Evolutionary conservation across 805 yeast species (phyloP), one percentile per base, ranked within the genome.

Genomic region (Ogataea pini): DNA sequence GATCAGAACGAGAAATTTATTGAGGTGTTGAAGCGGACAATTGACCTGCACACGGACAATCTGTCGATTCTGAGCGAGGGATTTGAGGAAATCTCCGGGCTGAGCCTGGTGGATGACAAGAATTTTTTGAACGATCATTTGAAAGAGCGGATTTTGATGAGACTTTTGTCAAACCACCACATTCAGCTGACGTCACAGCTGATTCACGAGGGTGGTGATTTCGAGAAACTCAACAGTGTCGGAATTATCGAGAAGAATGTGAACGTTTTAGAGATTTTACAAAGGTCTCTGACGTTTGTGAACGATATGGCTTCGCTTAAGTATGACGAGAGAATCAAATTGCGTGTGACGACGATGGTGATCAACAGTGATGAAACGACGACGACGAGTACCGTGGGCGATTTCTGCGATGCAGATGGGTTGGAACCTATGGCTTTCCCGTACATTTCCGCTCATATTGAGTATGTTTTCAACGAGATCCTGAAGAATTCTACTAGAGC

Each of bases 401-500:
- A 62, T 48, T 59, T 69, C 58, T 44, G 62, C 59, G 22, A 59
- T 44, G 17, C 46, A 49, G 46, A 50, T 7, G 43, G 54, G 43
- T 20, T 42, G 31, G 31, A 49, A 20, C 48, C 58, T 3, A 72
- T 87, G 13, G 68, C 70, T 19, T 81, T 91, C 62, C 92, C 97
- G 0, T 92, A 89, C 64, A 85, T 92, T 37, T 89, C 94, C 17
- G 83, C 85, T 38, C 96, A 91, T 63, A 67, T 94, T 44, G 97
- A 92, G 63, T 92, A 94, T 62, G 82, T 92, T 42, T 72, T 90
- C 48, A 88, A 88, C 18, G 99, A 92, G 68, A 69, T 92, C 17
- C 74, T 92, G 57, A 92, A 92, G 67, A 92, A 92, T 66, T 79
- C 96, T 5, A 83, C 86, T 53, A 71, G 97, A 46, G 96, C 99